A percentile compares a stretch with the other conserved stretches of the same genome.
Conservation (phyloP, 2,329 filamentous ascomycete genomes). For the Ophiostoma montium region DNA sequence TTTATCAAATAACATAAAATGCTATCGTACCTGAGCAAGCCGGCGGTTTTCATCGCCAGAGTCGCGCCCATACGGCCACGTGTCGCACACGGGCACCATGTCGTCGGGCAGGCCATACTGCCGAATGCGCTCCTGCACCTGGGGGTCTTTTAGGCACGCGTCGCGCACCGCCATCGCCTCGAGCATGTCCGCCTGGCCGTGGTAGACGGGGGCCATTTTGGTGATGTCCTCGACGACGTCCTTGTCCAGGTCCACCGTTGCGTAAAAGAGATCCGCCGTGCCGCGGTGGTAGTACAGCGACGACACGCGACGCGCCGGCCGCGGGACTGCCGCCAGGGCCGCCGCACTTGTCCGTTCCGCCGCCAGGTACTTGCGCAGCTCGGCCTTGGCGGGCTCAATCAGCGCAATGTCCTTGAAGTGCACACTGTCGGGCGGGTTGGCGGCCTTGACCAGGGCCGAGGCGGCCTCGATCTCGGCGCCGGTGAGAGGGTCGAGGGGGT, state of each 20-base stretch:
- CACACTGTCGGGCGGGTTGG: slow-evolving; percentile 7
- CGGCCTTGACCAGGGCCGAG: slow-evolving; percentile 3
- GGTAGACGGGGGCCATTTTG: slow-evolving; percentile 15
- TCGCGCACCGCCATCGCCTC: slow-evolving; percentile 26
- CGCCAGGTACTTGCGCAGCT: slow-evolving; percentile 28
- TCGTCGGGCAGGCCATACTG: slow-evolving; percentile 29
- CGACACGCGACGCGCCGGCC: slow-evolving; percentile 26
- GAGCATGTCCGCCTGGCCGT: slow-evolving; percentile 15
- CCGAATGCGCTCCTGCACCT: slow-evolving; percentile 27
- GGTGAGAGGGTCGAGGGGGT: slow-evolving; percentile 6
- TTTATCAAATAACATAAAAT: no score
- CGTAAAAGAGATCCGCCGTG: slow-evolving; percentile 11
- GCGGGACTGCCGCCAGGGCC: slow-evolving; percentile 19
- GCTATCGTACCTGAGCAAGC: no score
- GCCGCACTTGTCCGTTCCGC: slow-evolving; percentile 19
- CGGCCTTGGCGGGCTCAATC: slow-evolving; percentile 32
- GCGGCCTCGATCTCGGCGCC: slow-evolving; percentile 5
- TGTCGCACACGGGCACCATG: slow-evolving; percentile 32
- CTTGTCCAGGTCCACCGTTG: slow-evolving; percentile 9
- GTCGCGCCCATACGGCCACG: slow-evolving; percentile 33
- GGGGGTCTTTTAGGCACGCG: slow-evolving; percentile 1
- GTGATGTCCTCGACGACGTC: slow-evolving; percentile 17
- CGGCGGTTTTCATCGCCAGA: background rate
- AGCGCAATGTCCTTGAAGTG: slow-evolving; percentile 38
- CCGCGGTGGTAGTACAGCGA: slow-evolving; percentile 10